These are phyloP conservation scores for Lentinula sp. DNA, from an alignment of 768 basidiomycete species.

Conservation along the genomic window DNA sequence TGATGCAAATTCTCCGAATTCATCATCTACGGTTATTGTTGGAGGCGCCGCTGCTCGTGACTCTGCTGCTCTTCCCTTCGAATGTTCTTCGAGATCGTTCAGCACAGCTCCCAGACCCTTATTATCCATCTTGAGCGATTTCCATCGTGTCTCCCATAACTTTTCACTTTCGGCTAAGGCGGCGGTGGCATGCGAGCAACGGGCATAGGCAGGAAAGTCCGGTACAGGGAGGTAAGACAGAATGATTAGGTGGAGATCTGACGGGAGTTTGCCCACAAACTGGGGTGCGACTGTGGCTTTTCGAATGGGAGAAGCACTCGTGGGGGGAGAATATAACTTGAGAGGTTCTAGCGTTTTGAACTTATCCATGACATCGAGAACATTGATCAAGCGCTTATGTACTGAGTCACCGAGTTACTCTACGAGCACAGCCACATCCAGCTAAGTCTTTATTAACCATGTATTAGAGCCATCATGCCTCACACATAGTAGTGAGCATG, in stretches of 20 bases:
- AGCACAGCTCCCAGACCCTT: slow-evolving; percentile 41
- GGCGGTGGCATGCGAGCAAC: slow-evolving; percentile 57
- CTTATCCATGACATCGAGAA: slow-evolving; percentile 57
- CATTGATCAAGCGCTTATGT: not conserved
- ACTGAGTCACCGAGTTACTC: not conserved
- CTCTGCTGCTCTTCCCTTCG: slow-evolving; percentile 29
- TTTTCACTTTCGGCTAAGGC: slow-evolving; percentile 62
- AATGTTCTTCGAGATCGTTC: slow-evolving; percentile 51
- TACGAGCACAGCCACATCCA: not conserved
- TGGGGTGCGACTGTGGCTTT: slow-evolving; percentile 16
- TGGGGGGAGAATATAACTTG: slow-evolving; percentile 37
- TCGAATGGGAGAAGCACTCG: slow-evolving; percentile 12
- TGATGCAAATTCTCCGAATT: slow-evolving; percentile 83
- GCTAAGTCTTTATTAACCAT: too few species aligned
- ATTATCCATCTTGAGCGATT: slow-evolving; percentile 46
- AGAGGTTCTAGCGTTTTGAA: slow-evolving; percentile 82
- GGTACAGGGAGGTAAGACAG: slow-evolving; percentile 71
- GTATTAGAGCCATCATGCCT: too few species aligned
- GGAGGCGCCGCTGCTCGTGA: slow-evolving; percentile 47
- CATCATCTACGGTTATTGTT: slow-evolving; percentile 68
- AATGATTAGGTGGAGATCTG: slow-evolving; percentile 69
- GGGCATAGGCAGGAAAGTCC: slow-evolving; percentile 74
- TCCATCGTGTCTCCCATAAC: slow-evolving; percentile 76
- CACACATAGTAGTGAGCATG: too few species aligned
- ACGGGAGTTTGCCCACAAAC: slow-evolving; percentile 74